Conservation (phyloP, 345 rosid species). For the Citrus unshiu region DNA sequence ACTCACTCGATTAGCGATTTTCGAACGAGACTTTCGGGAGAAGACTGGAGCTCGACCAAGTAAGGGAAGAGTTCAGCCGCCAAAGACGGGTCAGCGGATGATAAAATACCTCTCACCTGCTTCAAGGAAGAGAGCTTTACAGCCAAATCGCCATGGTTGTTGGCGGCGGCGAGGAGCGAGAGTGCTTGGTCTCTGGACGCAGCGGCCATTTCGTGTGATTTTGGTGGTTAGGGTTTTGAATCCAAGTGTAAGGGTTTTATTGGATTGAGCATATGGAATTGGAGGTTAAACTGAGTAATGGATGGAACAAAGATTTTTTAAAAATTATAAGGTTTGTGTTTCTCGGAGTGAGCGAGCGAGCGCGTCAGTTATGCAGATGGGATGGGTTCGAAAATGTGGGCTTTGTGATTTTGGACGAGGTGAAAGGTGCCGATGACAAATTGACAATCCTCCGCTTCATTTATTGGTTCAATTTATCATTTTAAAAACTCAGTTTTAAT, state of each 20-base stretch:
- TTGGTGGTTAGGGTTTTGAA: slow-evolving; percentile 11
- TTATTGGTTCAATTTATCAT: not conserved
- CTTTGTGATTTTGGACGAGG: not conserved
- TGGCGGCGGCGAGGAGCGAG: slow-evolving; percentile 77
- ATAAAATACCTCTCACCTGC: slow-evolving; percentile 72
- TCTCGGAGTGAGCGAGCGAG: not conserved
- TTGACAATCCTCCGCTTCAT: not conserved
- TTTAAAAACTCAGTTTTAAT: not conserved
- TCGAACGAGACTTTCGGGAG: slow-evolving; percentile 73
- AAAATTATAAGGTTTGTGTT: no score
- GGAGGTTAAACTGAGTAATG: not conserved
- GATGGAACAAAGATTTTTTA: no score
- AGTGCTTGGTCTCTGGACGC: slow-evolving; percentile 66
- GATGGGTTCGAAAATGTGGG: not conserved
- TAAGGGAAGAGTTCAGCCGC: slow-evolving; percentile 79
- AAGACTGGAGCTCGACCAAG: slow-evolving; percentile 71
- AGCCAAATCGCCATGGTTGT: slow-evolving; percentile 75
- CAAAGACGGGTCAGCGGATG: slow-evolving; percentile 57
- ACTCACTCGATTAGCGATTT: slow-evolving; percentile 76
- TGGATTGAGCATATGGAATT: slow-evolving; percentile 3
- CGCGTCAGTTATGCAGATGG: not conserved
- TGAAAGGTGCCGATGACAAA: not conserved
- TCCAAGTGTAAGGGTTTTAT: slow-evolving; percentile 3
- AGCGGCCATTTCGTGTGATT: slow-evolving; percentile 1
- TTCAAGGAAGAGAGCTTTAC: slow-evolving; percentile 85